A percentile compares a stretch with the other conserved stretches of the same genome.
These are phyloP conservation scores for Ganoderma sinense DNA, from an alignment of 1,284 basidiomycete genomes.

Conservation along the genomic window DNA sequence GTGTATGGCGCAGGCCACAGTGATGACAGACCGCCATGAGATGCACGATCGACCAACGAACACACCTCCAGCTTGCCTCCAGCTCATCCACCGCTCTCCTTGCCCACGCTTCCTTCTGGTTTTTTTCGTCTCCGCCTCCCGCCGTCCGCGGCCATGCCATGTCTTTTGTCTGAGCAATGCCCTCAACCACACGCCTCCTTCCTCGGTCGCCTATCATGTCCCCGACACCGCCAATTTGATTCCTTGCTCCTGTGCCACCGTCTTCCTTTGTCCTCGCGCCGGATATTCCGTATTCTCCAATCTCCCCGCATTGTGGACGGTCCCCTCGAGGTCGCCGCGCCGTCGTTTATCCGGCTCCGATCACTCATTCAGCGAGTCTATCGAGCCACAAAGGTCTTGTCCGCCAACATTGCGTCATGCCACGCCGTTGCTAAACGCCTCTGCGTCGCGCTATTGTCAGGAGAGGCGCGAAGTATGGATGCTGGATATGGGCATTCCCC, in stretches of 20 bases:
- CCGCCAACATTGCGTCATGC: constrained; percentile 23
- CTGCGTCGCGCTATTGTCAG: neutral
- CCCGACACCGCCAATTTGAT: constrained; percentile 14
- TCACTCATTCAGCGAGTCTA: constrained; percentile 6
- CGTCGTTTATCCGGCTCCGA: constrained; percentile 3
- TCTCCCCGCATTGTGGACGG: constrained; percentile 1
- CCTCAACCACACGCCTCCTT: neutral
- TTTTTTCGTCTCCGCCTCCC: neutral
- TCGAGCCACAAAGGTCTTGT: constrained; percentile 22
- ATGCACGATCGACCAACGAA: neutral
- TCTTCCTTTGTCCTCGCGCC: constrained; percentile 18
- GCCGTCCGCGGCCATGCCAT: neutral
- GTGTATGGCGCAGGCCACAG: constrained; percentile 26
- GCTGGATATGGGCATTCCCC: constrained; percentile 20
- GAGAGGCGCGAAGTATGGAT: neutral
- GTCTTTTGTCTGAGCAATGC: neutral
- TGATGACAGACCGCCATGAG: neutral
- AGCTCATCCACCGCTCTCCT: neutral
- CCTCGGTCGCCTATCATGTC: constrained; percentile 24
- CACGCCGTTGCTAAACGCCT: neutral
- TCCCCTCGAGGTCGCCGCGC: constrained; percentile 20
- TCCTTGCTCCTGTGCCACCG: constrained; percentile 19
- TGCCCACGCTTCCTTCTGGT: neutral
- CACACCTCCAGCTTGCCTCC: neutral
- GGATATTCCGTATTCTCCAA: constrained; percentile 5